Conservation (phyloP, 2,329 filamentous ascomycete genomes). For the Alternaria sp. region DNA sequence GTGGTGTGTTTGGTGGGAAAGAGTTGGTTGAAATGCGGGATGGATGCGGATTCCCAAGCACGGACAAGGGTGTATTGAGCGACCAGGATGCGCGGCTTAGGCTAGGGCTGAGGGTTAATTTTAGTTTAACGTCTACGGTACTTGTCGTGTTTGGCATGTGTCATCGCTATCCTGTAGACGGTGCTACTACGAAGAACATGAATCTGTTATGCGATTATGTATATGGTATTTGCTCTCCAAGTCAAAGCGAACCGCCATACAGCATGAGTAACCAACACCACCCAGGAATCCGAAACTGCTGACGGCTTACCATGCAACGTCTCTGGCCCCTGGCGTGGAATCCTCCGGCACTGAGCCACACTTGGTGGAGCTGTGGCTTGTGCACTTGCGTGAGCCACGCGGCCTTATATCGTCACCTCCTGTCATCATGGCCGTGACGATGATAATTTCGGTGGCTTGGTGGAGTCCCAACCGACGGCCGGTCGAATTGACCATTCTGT, state of each 20-base stretch:
- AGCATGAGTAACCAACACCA: neutral
- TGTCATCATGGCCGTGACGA: neutral
- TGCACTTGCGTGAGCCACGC: slow-evolving; percentile 5
- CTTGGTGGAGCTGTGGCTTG: slow-evolving; percentile 6
- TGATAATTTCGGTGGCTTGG: neutral
- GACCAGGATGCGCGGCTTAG: slow-evolving; percentile 8
- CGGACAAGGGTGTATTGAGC: slow-evolving; percentile 2
- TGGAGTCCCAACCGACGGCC: neutral
- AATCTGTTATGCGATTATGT: neutral
- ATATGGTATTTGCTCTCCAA: neutral
- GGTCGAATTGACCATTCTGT: neutral
- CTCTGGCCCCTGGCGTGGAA: slow-evolving; percentile 5
- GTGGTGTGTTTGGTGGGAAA: slow-evolving; percentile 9
- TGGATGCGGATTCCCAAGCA: slow-evolving; percentile 5
- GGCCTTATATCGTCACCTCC: neutral
- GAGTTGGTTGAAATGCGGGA: slow-evolving; percentile 13
- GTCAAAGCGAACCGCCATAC: neutral
- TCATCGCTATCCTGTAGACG: neutral
- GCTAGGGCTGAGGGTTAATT: slow-evolving; percentile 11
- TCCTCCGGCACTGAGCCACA: slow-evolving; percentile 9
- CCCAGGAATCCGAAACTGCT: slow-evolving; percentile 10
- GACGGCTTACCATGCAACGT: slow-evolving; percentile 9
- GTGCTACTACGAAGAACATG: neutral
- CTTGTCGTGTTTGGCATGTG: neutral
- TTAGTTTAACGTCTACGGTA: neutral